Evolutionary conservation across 2,329 filamentous ascomycete species (phyloP).

Genomic region (Botrytis elliptica): DNA sequence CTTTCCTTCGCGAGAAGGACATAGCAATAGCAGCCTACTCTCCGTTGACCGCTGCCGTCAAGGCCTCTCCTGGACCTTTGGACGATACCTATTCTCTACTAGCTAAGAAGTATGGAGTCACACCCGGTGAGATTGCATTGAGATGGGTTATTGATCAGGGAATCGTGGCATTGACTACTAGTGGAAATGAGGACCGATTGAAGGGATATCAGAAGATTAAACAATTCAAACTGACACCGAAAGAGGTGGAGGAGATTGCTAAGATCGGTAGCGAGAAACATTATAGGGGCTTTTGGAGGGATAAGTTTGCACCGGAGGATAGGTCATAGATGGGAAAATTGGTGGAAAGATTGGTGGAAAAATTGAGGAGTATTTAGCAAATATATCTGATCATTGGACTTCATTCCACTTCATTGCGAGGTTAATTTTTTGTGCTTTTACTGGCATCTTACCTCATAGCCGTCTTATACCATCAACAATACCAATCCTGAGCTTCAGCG

Average conservation of each 20-base stretch:
- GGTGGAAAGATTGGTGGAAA: background rate
- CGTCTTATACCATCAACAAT: background rate
- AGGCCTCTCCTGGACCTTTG: constrained; percentile 53
- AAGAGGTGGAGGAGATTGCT: constrained; percentile 57
- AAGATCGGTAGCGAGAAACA: constrained; percentile 59
- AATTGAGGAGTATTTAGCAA: background rate
- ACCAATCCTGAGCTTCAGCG: background rate
- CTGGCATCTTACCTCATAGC: too few species aligned
- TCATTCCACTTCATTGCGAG: too few species aligned
- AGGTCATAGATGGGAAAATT: constrained; percentile 37
- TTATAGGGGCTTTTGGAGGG: constrained; percentile 57
- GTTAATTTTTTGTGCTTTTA: background rate
- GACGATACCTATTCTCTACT: constrained; percentile 51
- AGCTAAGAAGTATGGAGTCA: constrained; percentile 58
- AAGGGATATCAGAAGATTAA: constrained; percentile 53
- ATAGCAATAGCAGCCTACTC: constrained; percentile 58
- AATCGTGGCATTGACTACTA: constrained; percentile 59
- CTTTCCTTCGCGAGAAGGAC: constrained; percentile 55
- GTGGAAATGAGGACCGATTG: constrained; percentile 56
- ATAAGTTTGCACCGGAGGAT: constrained; percentile 54
- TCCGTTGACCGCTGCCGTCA: constrained; percentile 52
- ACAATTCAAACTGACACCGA: constrained; percentile 57
- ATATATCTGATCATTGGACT: background rate
- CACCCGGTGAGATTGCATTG: constrained; percentile 55
- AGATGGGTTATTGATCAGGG: constrained; percentile 62